phyloP scores from a whole-genome alignment of 192 early-diverging fungal species.

The Coemansia sp. region DNA sequence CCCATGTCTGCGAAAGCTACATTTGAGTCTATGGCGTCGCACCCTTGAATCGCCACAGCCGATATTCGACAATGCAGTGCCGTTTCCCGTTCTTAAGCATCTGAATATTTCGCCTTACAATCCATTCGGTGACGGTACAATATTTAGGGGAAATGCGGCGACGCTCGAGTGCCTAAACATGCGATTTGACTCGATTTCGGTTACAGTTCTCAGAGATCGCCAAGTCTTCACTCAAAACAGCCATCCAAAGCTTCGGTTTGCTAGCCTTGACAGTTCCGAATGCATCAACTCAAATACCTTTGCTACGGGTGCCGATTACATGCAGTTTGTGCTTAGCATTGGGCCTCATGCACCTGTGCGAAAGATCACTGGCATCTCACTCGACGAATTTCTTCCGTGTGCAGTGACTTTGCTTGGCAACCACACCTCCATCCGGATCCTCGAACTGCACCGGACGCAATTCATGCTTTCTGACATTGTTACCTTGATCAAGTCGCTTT shows the following conservation, averaged over 20 bases:
- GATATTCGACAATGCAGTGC: background rate
- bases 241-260: background rate
- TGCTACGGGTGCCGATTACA: background rate
- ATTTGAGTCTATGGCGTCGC: background rate
- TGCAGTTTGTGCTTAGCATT: background rate
- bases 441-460: background rate
- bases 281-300: background rate
- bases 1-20: background rate
- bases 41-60: background rate
- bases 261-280: background rate
- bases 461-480: background rate
- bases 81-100: background rate
- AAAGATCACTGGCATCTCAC: background rate
- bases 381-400: background rate
- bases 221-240: background rate
- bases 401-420: background rate
- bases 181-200: background rate
- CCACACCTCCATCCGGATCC: background rate
- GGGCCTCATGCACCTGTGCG: background rate
- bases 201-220: background rate
- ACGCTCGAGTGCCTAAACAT: background rate
- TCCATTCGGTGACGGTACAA: background rate
- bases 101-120: background rate
- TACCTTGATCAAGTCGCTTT: background rate
- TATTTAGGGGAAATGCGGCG: background rate